Percentiles rank a stretch among this genome's conserved stretches.
These are phyloP conservation scores for Oxyria digyna DNA, from an alignment of 148 eudicot genomes.

Conservation along the genomic window DNA sequence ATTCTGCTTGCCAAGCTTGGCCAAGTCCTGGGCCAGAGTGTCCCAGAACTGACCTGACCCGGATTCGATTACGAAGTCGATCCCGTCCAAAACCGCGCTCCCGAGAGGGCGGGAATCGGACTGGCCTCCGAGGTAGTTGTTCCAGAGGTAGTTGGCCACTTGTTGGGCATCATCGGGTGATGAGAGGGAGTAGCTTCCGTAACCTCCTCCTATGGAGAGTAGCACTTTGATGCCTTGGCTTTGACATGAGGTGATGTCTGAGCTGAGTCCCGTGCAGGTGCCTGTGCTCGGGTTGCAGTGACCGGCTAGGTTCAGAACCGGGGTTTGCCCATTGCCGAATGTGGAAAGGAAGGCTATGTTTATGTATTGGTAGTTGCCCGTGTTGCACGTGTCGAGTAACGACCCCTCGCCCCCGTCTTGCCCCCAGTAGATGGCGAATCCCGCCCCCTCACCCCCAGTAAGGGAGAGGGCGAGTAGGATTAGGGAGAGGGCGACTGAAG, in stretches of 20 bases:
- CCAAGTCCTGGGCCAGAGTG: constrained; percentile 24
- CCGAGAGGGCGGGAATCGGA: constrained; percentile 27
- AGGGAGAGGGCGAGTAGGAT: not conserved
- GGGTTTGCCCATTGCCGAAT: constrained; percentile 30
- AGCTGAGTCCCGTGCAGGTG: constrained; percentile 12
- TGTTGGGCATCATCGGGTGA: constrained; percentile 21
- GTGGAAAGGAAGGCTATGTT: constrained; percentile 26
- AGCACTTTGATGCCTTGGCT: not conserved
- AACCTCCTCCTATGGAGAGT: constrained; percentile 19
- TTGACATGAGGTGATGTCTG: not conserved
- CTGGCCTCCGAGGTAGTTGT: constrained; percentile 30
- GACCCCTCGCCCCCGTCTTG: constrained; percentile 29
- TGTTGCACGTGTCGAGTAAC: constrained; percentile 25
- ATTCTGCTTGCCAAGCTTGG: constrained; percentile 7
- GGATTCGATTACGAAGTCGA: constrained; percentile 33
- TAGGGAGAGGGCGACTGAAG: not conserved
- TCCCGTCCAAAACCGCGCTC: constrained; percentile 29
- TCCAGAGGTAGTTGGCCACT: constrained; percentile 34
- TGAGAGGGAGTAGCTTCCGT: constrained; percentile 16
- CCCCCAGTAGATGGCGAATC: constrained; percentile 38
- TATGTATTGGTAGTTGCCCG: constrained; percentile 24
- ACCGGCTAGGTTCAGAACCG: constrained; percentile 29
- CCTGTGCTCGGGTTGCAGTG: constrained; percentile 31
- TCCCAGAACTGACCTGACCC: constrained; percentile 22
- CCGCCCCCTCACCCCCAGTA: constrained; percentile 14